Conservation (phyloP, 192 early-diverging fungal species). For the Entomortierella lignicola region DNA sequence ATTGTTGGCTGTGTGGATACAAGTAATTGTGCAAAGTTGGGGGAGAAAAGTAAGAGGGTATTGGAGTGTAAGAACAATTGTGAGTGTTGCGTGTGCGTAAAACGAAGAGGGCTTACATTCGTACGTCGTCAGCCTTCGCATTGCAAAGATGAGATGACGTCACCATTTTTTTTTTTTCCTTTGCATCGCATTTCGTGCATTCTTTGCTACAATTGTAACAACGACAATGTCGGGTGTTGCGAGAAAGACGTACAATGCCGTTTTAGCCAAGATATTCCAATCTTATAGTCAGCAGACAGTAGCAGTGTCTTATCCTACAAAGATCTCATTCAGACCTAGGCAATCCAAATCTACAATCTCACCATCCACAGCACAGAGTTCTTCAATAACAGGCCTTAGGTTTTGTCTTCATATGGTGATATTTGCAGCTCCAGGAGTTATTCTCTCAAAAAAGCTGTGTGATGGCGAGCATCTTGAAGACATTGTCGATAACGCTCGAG, state of each 20-base stretch:
- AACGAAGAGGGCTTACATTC: background rate
- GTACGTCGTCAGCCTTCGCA: background rate
- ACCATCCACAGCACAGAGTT: background rate
- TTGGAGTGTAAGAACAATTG: background rate
- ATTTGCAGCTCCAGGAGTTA: constrained; percentile 36
- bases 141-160: background rate
- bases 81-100: background rate
- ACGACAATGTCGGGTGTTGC: constrained; percentile 6
- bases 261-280: constrained; percentile 13
- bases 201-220: background rate
- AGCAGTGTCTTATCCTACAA: background rate
- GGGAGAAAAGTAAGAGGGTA: background rate
- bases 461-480: constrained; percentile 42
- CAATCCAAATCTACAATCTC: background rate
- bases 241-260: constrained; percentile 12
- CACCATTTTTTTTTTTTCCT: background rate
- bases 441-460: constrained; percentile 38
- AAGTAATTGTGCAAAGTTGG: background rate
- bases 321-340: constrained; percentile 16
- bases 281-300: background rate
- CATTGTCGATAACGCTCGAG: constrained; percentile 18
- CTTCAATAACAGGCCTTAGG: constrained; percentile 40
- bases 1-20: too few species aligned
- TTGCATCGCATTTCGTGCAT: background rate
- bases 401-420: constrained; percentile 52